A percentile compares a stretch with the other conserved stretches of the same genome.
Conservation (phyloP, 129 eudicot genomes). For the Arctium lappa region DNA sequence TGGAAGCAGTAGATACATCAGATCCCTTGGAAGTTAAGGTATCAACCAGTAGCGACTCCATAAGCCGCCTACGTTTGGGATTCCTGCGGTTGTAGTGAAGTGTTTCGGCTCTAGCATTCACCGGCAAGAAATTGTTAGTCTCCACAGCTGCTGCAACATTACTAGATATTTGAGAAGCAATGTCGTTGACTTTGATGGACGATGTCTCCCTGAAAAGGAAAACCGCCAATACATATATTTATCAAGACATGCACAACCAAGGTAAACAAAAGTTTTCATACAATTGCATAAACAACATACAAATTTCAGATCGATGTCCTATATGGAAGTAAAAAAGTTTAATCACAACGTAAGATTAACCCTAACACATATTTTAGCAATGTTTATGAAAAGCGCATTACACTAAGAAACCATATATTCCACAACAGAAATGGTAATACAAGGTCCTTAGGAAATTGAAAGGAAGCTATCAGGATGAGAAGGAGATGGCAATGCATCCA, state of each 20-base stretch:
- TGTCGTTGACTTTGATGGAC: constrained; percentile 79
- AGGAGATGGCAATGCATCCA: neutral
- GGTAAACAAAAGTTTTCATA: neutral
- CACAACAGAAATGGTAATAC: neutral
- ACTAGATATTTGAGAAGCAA: constrained; percentile 78
- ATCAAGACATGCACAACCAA: neutral
- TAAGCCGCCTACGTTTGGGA: constrained; percentile 83
- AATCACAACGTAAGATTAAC: neutral
- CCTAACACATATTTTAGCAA: neutral
- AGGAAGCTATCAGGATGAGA: neutral
- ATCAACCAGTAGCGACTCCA: constrained; percentile 44
- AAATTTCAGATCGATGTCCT: neutral
- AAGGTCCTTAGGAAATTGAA: neutral
- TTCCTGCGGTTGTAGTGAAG: constrained; percentile 78
- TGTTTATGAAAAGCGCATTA: neutral
- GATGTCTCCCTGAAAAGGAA: constrained; percentile 73
- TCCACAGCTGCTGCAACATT: constrained; percentile 93
- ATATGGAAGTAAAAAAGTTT: neutral
- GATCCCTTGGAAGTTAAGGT: constrained; percentile 32
- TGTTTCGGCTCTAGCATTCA: constrained; percentile 47
- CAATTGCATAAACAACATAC: neutral
- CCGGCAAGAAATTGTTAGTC: constrained; percentile 67
- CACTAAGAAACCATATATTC: neutral
- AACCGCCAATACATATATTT: neutral
- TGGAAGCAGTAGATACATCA: constrained; percentile 43